Conservation (phyloP, 148 eudicot genomes). For the Chenopodium berlandieri region DNA sequence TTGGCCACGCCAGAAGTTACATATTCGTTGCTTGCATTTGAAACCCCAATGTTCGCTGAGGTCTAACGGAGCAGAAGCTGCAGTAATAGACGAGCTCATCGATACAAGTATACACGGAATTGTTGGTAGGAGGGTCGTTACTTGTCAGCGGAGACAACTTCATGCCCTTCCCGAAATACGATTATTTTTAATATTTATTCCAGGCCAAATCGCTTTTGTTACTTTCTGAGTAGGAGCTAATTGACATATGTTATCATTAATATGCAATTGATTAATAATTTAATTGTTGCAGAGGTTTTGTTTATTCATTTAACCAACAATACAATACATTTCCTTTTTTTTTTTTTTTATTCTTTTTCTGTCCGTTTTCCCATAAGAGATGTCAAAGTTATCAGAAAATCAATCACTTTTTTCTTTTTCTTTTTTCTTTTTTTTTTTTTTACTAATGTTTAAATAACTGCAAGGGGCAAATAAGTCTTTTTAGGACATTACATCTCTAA, state of each 20-base stretch:
- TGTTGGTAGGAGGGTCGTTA: conserved; percentile 16
- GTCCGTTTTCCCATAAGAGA: too few species aligned
- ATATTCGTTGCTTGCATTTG: background rate
- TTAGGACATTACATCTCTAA: too few species aligned
- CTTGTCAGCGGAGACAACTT: conserved; percentile 14
- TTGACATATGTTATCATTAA: background rate
- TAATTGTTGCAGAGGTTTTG: background rate
- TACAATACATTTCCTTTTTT: background rate
- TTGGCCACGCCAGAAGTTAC: conserved; percentile 14
- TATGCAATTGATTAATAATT: background rate
- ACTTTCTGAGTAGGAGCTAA: background rate
- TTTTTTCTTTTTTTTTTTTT: too few species aligned
- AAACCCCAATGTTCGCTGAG: conserved; percentile 7
- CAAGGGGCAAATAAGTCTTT: too few species aligned
- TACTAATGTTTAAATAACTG: too few species aligned
- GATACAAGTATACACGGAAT: conserved; percentile 21
- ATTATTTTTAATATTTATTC: conserved; percentile 10
- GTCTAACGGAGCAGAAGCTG: conserved; percentile 18
- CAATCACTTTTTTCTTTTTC: too few species aligned
- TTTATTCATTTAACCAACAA: background rate
- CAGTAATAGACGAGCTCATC: conserved; percentile 14
- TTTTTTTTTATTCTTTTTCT: too few species aligned
- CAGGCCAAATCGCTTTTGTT: background rate
- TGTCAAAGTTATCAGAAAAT: too few species aligned
- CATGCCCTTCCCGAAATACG: background rate